These are phyloP conservation scores for Stemphylium lycopersici DNA, from an alignment of 2,329 filamentous ascomycete species.

Conservation along the genomic window DNA sequence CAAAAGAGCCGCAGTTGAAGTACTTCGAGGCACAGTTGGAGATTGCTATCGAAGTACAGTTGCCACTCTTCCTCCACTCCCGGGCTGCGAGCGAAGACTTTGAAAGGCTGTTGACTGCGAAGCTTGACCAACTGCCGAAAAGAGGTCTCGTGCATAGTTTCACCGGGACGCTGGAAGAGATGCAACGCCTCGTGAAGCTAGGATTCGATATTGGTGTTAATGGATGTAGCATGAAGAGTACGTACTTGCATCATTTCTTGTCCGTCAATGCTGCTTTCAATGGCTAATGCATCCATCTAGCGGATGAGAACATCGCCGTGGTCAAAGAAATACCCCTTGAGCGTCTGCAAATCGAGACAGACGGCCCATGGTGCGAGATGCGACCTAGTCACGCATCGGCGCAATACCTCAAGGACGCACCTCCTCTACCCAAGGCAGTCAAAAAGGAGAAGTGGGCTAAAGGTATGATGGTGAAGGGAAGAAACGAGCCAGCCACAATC, in stretches of 20 bases:
- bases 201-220: conserved; percentile 95
- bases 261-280: background rate
- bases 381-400: conserved; percentile 85
- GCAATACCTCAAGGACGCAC: conserved; percentile 72
- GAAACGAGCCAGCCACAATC: conserved; percentile 92
- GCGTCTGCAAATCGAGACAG: conserved; percentile 90
- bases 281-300: conserved; percentile 13
- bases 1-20: conserved; percentile 78
- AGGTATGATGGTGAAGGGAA: conserved; percentile 88
- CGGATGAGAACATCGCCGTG: conserved; percentile 77
- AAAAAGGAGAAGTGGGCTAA: conserved; percentile 96
- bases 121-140: conserved; percentile 70
- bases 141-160: conserved; percentile 93
- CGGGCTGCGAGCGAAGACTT: conserved; percentile 88
- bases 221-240: conserved; percentile 90
- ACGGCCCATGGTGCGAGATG: conserved; percentile 97
- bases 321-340: conserved; percentile 80
- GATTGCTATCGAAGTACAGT: conserved; percentile 74
- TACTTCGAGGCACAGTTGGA: conserved; percentile 85
- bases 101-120: conserved; percentile 64
- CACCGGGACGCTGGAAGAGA: conserved; percentile 85
- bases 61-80: conserved; percentile 92
- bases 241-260: background rate
- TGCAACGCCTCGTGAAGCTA: conserved; percentile 76
- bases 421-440: conserved; percentile 76